phyloP scores from a whole-genome alignment of 108 stramenopile species.

The Craspedostauros australis region DNA sequence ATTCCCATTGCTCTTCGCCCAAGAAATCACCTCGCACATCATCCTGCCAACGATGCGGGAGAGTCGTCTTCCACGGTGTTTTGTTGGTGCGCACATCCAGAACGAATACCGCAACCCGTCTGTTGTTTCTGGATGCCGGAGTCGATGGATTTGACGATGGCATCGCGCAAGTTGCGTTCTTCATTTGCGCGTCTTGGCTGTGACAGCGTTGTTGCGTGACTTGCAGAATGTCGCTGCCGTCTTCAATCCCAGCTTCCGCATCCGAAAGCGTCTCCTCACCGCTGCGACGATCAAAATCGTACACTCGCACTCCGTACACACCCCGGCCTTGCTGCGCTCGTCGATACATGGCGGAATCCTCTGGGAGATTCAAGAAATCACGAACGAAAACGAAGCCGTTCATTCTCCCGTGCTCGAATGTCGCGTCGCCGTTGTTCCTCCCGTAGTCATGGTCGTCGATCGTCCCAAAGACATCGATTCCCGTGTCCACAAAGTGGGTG shows the following conservation, averaged over 20 bases:
- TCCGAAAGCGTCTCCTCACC: conserved; percentile 25
- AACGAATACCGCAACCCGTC: conserved; percentile 69
- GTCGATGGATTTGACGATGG: no score
- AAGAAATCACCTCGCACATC: conserved; percentile 59
- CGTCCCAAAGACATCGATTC: conserved; percentile 47
- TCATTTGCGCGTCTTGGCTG: no score
- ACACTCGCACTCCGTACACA: conserved; percentile 64
- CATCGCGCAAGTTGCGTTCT: conserved; percentile 5
- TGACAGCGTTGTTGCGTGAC: conserved; percentile 1
- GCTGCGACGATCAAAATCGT: conserved; percentile 44
- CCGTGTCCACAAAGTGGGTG: conserved; percentile 26
- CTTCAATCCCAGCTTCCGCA: conserved; percentile 45
- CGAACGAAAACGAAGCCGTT: conserved; percentile 49
- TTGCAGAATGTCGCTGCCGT: conserved; percentile 21
- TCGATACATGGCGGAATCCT: conserved; percentile 38
- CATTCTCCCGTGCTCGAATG: conserved; percentile 31
- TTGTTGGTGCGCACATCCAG: conserved; percentile 67
- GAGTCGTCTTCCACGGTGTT: conserved; percentile 60
- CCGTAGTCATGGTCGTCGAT: conserved; percentile 78
- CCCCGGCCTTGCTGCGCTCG: conserved; percentile 36
- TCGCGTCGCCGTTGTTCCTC: conserved; percentile 50
- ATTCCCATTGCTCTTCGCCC: conserved; percentile 77
- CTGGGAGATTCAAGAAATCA: conserved; percentile 41
- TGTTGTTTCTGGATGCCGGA: conserved; percentile 7
- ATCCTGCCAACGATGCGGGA: not conserved